Evolutionary conservation across 176 grass and related monocot species (phyloP).

Genomic region (Oryza australiensis): DNA sequence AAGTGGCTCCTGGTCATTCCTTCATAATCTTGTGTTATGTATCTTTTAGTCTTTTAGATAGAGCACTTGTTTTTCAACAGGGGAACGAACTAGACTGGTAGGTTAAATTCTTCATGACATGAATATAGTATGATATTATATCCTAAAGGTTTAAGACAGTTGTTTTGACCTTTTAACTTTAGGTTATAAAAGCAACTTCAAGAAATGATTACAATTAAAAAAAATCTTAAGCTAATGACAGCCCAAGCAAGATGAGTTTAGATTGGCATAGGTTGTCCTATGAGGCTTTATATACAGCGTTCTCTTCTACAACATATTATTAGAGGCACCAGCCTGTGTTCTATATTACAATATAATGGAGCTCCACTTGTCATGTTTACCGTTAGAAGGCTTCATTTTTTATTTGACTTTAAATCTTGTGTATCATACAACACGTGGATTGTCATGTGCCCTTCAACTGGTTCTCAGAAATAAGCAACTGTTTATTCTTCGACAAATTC

Average conservation of each 20-base stretch:
- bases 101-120: neutral
- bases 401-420: slow-evolving; percentile 30
- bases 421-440: neutral
- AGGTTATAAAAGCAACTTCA: neutral
- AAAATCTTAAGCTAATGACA: neutral
- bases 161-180: neutral
- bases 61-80: neutral
- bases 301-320: neutral
- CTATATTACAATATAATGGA: neutral
- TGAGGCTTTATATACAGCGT: neutral
- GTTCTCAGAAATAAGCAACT: too few species aligned
- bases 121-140: slow-evolving; percentile 13
- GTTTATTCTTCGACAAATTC: too few species aligned
- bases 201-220: neutral
- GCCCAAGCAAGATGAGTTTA: neutral
- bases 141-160: neutral
- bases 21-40: neutral
- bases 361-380: neutral
- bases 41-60: slow-evolving; percentile 6
- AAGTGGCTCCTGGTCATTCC: slow-evolving; percentile 26
- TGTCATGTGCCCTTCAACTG: neutral
- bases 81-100: slow-evolving; percentile 12
- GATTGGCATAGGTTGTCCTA: neutral
- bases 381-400: neutral
- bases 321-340: neutral